Base-by-base conservation (phyloP, 2,329 filamentous ascomycete species). In the Lasiodiplodia sp. region DNA sequence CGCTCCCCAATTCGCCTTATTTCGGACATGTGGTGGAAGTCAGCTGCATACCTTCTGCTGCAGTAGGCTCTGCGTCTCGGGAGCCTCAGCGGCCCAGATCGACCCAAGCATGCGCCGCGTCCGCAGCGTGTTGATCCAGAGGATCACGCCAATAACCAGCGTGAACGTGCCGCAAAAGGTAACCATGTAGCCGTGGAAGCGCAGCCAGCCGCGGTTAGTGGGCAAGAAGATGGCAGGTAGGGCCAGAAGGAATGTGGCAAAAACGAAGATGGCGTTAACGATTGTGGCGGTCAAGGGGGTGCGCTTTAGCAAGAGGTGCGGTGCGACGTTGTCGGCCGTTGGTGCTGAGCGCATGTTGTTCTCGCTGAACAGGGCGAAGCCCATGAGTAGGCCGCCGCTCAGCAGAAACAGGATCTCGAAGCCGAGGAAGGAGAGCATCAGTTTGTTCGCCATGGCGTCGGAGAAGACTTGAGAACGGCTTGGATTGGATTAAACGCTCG, bases 151-250 rank as follows among this genome's bases (percentile, higher is more conserved):
- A 74, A 93, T 86, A 75, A 92, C 90, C 44, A 85, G 82, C 67
- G 83, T 86, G 76, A 87, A 91, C 71, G 88, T 86, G 71, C 85
- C 82, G 81, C 91, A 93, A 40, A 94, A 83, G 55, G 81, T 85
- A 69, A 93, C 76, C 7, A 94, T 81, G 81, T 88, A 91, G 60
- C 87, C 89, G 68, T 90, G 88, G 18, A 89, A 71, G 78, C 93
- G 92, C 73, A 95, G 85, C 88, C 89, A 92, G 71, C 86, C 84
- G 71, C 91, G 86, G 63, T 86, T 87, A 62, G 85, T 87, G 5
- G 88, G 87, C 69, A 91, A 87, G 71, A 90, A 84, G 67, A 95
- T 82, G n/a, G 88, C 91, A 3, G 91, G 91, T 18, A 96, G 80
- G 7, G 91, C 75, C 78, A 95, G 89, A 77, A 94, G 87, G 34